Percentiles rank a stretch among this genome's conserved stretches.
Evolutionary conservation across 2,329 filamentous ascomycete genomes (phyloP).

Genomic region (Colletotrichum limetticola): DNA sequence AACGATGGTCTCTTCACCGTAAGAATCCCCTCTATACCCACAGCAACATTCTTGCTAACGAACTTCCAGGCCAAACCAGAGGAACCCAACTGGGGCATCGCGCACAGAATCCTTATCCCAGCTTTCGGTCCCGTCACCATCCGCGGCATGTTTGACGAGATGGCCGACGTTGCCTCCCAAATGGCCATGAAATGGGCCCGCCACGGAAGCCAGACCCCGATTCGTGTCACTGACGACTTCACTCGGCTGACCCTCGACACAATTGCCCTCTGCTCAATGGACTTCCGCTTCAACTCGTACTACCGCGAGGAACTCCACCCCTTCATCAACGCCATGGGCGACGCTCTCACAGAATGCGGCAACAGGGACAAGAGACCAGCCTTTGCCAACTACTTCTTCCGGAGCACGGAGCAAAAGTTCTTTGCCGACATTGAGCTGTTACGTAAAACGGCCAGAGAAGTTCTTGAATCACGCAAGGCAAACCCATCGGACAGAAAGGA

Average conservation of each 20-base stretch:
- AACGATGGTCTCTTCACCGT: conserved; percentile 46
- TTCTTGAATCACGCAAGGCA: conserved; percentile 67
- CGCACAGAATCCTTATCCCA: conserved; percentile 73
- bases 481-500: conserved; percentile 66
- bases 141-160: conserved; percentile 65
- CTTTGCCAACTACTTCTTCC: conserved; percentile 58
- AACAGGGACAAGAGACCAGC: conserved; percentile 57
- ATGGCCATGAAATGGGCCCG: conserved; percentile 66
- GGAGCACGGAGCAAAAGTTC: conserved; percentile 55
- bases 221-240: conserved; percentile 67
- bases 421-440: conserved; percentile 61
- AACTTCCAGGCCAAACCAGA: conserved; percentile 25
- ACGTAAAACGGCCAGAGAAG: conserved; percentile 63
- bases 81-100: conserved; percentile 54
- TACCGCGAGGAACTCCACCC: conserved; percentile 55
- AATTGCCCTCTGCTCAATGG: conserved; percentile 69
- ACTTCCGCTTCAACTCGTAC: conserved; percentile 71
- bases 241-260: conserved; percentile 72
- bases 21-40: not conserved
- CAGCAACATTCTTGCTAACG: not conserved
- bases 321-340: conserved; percentile 67
- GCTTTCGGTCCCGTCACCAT: conserved; percentile 78
- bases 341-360: conserved; percentile 66
- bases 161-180: conserved; percentile 63
- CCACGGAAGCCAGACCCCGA: conserved; percentile 52